Percentiles rank a stretch among this genome's conserved stretches.
Evolutionary conservation across 257 asterid species (phyloP).

Genomic region (Solanum pimpinellifolium): DNA sequence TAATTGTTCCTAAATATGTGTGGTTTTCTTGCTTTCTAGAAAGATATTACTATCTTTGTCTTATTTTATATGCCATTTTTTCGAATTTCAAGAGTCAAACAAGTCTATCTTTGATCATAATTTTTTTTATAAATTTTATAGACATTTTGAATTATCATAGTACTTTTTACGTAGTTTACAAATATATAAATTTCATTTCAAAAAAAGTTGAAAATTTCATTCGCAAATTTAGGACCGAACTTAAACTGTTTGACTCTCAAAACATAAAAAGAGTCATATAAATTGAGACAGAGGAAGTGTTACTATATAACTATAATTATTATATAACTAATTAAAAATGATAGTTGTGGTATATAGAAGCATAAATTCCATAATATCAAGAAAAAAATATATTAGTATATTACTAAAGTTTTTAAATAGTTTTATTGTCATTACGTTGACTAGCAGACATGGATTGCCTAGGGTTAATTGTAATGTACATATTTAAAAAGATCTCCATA

Average conservation of each 20-base stretch:
- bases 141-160: no score
- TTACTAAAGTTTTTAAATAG: neutral
- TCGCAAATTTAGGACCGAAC: no score
- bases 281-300: accelerated
- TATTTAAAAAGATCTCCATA: neutral
- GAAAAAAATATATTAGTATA: neutral
- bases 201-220: no score
- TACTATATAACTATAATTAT: neutral
- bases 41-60: neutral
- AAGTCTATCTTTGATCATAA: no score
- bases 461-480: neutral
- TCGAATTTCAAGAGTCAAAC: no score
- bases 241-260: no score
- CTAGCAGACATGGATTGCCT: neutral
- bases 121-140: no score
- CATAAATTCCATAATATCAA: neutral
- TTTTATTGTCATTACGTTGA: neutral
- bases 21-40: neutral
- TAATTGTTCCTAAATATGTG: neutral
- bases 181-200: no score
- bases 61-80: no score
- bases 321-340: neutral
- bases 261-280: no score
- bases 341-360: neutral
- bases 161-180: no score